Percentiles rank a stretch among this genome's conserved stretches.
Evolutionary conservation across 2,329 filamentous ascomycete species (phyloP).

Genomic region (Pyrenophora graminea): DNA sequence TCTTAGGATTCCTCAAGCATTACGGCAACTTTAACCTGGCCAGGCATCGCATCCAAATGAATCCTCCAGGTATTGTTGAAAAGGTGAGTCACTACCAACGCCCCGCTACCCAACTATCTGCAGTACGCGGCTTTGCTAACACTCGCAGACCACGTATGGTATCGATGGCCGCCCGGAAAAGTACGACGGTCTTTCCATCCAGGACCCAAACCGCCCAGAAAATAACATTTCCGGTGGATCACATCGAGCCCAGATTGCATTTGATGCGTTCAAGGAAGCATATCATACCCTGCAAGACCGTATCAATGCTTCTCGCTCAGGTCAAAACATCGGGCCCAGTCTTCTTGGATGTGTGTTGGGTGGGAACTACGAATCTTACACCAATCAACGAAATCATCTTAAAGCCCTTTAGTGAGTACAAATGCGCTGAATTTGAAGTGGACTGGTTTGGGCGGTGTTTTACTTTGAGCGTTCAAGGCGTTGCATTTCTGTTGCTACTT

Average conservation of each 20-base stretch:
- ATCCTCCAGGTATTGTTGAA: constrained; percentile 70
- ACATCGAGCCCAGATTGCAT: constrained; percentile 68
- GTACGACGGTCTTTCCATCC: constrained; percentile 74
- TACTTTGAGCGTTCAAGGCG: background rate
- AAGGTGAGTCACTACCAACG: constrained; percentile 63
- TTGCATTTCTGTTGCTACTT: background rate
- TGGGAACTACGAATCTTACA: constrained; percentile 79
- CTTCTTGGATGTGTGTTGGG: constrained; percentile 74
- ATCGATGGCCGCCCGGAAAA: constrained; percentile 40
- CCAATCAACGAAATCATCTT: constrained; percentile 68
- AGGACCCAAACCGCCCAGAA: constrained; percentile 81
- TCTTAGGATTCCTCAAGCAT: constrained; percentile 86
- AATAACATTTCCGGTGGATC: constrained; percentile 95
- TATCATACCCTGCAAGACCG: constrained; percentile 50
- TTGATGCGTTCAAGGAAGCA: constrained; percentile 67
- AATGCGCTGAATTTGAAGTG: constrained; percentile 12
- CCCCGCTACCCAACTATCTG: background rate
- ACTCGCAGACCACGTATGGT: constrained; percentile 22
- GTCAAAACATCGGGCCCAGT: constrained; percentile 48
- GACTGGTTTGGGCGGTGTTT: background rate
- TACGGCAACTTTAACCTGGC: constrained; percentile 83
- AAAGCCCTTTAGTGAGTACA: constrained; percentile 36
- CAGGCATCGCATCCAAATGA: constrained; percentile 71
- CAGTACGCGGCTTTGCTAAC: constrained; percentile 9
- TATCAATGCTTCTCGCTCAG: constrained; percentile 51